Conservation (phyloP, 352 stramenopile genomes). For the Pythium periplocum region DNA sequence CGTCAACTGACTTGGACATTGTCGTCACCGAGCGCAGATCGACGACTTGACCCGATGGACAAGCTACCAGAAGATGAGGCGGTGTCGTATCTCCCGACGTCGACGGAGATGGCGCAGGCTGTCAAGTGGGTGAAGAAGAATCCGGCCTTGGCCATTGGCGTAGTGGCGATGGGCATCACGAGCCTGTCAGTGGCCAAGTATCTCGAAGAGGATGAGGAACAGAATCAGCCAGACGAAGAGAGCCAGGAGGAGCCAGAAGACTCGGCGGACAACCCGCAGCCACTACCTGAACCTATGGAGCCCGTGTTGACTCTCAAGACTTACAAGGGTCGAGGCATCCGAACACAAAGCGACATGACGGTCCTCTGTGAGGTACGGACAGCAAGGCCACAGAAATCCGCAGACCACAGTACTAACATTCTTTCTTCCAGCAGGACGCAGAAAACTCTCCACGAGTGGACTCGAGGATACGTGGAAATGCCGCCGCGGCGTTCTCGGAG, state of each 20-base stretch:
- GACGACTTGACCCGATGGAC: too few relatives aligned
- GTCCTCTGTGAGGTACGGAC: too few relatives aligned
- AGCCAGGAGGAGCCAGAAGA: conserved; percentile 3
- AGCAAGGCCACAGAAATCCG: too few relatives aligned
- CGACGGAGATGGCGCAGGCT: conserved; percentile 51
- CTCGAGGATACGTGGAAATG: too few relatives aligned
- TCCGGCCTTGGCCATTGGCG: conserved; percentile 45
- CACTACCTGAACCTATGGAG: too few relatives aligned
- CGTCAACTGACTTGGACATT: conserved; percentile 6
- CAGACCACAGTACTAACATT: too few relatives aligned
- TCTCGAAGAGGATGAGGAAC: conserved; percentile 29
- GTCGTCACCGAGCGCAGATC: conserved; percentile 20
- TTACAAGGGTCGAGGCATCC: too few relatives aligned
- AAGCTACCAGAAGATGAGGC: conserved; percentile 9
- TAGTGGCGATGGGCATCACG: conserved; percentile 55
- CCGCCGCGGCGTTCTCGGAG: neutral
- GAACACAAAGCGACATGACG: too few relatives aligned
- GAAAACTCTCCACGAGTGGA: too few relatives aligned
- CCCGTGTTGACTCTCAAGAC: too few relatives aligned
- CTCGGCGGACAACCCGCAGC: too few relatives aligned
- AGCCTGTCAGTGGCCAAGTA: conserved; percentile 68
- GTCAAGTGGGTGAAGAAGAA: conserved; percentile 68
- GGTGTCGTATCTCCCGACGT: conserved; percentile 59
- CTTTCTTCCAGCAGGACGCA: too few relatives aligned
- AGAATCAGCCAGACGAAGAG: conserved; percentile 15